phyloP scores from a whole-genome alignment of 2,329 filamentous ascomycete genomes.

The Ophiocordyceps camponoti-floridani region DNA sequence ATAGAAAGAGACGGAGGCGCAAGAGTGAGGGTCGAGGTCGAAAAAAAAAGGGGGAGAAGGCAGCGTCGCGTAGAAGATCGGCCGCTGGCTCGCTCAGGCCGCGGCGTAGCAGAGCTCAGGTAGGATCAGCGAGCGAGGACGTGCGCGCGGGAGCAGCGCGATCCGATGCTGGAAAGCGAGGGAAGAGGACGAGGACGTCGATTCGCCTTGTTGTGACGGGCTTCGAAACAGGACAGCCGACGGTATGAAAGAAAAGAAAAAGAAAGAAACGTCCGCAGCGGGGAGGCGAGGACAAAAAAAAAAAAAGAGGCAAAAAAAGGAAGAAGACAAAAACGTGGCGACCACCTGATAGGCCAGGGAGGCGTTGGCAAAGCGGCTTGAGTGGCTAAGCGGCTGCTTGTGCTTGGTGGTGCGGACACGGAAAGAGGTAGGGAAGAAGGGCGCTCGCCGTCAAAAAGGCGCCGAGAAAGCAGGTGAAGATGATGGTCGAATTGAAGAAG shows the following conservation, averaged over 20 bases:
- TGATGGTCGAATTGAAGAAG: background rate
- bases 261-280: background rate
- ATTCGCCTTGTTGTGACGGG: background rate
- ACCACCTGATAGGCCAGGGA: background rate
- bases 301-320: background rate
- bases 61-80: background rate
- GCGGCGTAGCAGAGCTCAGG: background rate
- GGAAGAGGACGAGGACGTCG: constrained; percentile 1
- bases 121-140: constrained; percentile 1
- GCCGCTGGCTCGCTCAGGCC: constrained; percentile 1
- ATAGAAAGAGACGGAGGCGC: constrained; percentile 29
- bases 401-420: background rate
- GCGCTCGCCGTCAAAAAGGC: background rate
- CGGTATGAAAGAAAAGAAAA: background rate
- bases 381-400: background rate
- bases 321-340: background rate
- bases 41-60: background rate
- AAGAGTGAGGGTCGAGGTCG: background rate
- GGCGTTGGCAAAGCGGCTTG: background rate
- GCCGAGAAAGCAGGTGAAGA: background rate
- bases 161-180: constrained; percentile 3
- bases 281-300: background rate
- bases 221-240: constrained; percentile 1
- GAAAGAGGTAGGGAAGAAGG: background rate
- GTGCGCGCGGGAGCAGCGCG: background rate